phyloP scores from a whole-genome alignment of 2,329 filamentous ascomycete genomes.

The Arthrobotrys sinensis region DNA sequence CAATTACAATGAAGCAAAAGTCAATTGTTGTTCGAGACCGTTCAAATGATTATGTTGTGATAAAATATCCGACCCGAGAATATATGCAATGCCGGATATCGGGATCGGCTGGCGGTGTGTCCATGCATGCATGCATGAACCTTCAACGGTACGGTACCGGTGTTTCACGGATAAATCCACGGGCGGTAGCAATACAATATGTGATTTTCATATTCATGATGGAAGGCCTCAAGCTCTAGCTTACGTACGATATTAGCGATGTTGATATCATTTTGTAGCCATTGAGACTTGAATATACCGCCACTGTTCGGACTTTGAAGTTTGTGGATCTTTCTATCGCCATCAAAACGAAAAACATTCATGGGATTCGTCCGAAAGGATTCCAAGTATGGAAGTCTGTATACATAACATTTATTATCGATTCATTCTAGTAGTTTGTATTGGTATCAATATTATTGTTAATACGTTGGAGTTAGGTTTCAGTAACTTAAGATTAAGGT shows the following conservation, averaged over 20 bases:
- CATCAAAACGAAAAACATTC: not conserved
- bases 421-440: conserved; percentile 16
- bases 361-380: conserved; percentile 1
- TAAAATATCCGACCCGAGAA: conserved; percentile 11
- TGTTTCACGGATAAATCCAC: conserved; percentile 12
- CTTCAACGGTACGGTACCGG: not conserved
- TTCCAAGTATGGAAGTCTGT: conserved; percentile 20
- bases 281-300: not conserved
- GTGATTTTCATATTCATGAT: not conserved
- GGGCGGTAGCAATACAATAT: conserved; percentile 9
- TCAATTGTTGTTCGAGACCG: conserved; percentile 1
- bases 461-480: conserved; percentile 11
- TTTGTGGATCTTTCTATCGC: not conserved
- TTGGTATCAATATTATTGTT: not conserved
- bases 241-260: not conserved
- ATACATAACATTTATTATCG: not conserved
- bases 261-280: not conserved
- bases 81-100: conserved; percentile 6
- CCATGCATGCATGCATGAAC: conserved; percentile 14
- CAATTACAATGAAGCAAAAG: not conserved
- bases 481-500: not conserved
- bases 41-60: not conserved
- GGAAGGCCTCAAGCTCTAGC: not conserved
- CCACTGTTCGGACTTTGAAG: not conserved
- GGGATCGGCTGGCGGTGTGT: not conserved